A percentile compares a stretch with the other conserved stretches of the same genome.
Evolutionary conservation across 805 yeast genomes (phyloP).

Genomic region (Kodamaea kaohsiungensis): DNA sequence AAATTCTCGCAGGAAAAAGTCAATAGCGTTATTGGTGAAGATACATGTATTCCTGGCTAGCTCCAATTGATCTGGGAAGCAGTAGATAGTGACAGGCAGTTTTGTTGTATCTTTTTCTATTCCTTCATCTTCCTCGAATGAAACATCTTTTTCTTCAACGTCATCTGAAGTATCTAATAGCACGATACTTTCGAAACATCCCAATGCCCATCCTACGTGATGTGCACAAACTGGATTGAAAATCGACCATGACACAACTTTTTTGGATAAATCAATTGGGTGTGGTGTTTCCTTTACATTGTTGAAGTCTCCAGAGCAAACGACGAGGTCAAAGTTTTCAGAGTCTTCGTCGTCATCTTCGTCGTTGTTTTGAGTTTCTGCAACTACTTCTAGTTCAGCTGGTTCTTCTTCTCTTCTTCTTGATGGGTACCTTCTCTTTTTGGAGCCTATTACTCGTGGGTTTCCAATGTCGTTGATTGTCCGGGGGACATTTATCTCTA

Average conservation of each 20-base stretch:
- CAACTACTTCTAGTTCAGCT: constrained; percentile 9
- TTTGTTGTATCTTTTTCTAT: constrained; percentile 31
- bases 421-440: constrained; percentile 18
- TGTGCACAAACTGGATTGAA: constrained; percentile 90
- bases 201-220: constrained; percentile 93
- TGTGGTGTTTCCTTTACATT: constrained; percentile 73
- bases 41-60: constrained; percentile 71
- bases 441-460: constrained; percentile 43
- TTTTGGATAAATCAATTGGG: constrained; percentile 71
- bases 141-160: constrained; percentile 32
- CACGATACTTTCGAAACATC: constrained; percentile 72
- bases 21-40: constrained; percentile 75
- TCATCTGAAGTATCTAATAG: constrained; percentile 44
- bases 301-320: constrained; percentile 69
- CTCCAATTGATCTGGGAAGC: constrained; percentile 57
- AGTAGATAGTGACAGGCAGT: constrained; percentile 55
- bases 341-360: constrained; percentile 48
- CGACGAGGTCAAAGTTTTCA: constrained; percentile 52
- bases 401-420: constrained; percentile 13
- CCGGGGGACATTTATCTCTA: constrained; percentile 83
- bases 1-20: constrained; percentile 80
- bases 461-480: constrained; percentile 70
- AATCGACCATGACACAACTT: constrained; percentile 68
- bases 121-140: constrained; percentile 26
- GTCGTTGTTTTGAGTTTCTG: constrained; percentile 5